These are phyloP conservation scores for Pseudoscleropodium purum DNA, from an alignment of 225 moss, liverwort and hornwort species.

Conservation along the genomic window DNA sequence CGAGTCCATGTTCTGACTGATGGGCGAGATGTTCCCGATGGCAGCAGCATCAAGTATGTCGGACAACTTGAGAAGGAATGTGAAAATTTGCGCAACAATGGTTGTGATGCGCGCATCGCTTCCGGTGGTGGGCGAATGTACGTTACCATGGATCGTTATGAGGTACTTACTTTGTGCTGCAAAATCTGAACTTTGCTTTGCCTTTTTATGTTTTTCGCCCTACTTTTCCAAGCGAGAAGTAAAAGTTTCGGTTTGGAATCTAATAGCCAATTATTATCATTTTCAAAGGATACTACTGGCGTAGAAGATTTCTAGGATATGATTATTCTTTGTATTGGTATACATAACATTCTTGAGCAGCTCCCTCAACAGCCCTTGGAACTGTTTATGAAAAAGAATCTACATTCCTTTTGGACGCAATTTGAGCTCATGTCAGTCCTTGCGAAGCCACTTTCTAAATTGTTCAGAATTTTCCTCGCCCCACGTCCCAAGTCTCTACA, in stretches of 20 bases:
- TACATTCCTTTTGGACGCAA: neutral
- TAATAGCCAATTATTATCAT: no score
- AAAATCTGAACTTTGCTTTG: neutral
- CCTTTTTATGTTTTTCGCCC: no score
- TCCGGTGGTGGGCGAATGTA: constrained; percentile 86
- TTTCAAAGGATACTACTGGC: neutral
- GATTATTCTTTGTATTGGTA: neutral
- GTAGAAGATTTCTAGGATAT: no score
- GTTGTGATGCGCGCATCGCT: constrained; percentile 74
- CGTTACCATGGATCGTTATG: constrained; percentile 86
- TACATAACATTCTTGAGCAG: neutral
- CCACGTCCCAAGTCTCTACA: neutral
- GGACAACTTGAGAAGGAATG: constrained; percentile 64
- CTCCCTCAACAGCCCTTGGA: neutral
- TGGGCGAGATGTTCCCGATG: constrained; percentile 80
- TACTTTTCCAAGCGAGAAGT: neutral
- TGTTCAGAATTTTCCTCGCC: neutral
- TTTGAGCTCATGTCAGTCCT: neutral
- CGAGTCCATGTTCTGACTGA: constrained; percentile 75
- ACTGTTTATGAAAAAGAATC: neutral
- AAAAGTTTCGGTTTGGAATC: neutral
- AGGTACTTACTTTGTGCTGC: constrained; percentile 16
- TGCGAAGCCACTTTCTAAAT: neutral
- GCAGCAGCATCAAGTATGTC: constrained; percentile 65
- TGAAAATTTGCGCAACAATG: constrained; percentile 55